Evolutionary conservation across 164 flowering plant species (phyloP), one percentile per base, ranked within the genome.

Genomic region (Vitis rupestris): DNA sequence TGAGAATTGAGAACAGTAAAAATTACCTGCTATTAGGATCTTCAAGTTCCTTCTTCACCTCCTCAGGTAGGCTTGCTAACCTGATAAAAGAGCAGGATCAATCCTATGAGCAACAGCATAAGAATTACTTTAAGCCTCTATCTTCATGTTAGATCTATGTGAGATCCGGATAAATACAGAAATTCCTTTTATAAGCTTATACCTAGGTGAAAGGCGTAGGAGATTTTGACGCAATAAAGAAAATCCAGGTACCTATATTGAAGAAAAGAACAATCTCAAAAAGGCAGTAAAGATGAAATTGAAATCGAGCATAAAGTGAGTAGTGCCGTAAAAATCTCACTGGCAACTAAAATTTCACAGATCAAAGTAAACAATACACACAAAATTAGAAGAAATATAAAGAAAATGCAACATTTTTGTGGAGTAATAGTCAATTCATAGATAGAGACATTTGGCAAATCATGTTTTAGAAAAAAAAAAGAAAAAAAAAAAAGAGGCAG

Each of bases 21-120:
- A 11, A 13, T 60, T 80, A 90, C 98, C 99, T 86, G 79, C 94
- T 94, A 56, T 76, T 58, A 68, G 94, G 94, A 82, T 94, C 97
- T 81, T 94, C 97, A 65, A 94, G 90, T 66, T 84, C 81, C 76
- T 74, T 79, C 81, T 91, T 92, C 73, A 80, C 89, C 70, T 90
- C 88, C 58, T 88, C 90, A 14, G 99, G 91, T 55, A 89, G 83
- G 54, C 67, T 75, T 53, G 93, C 97, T 76, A 94, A 86, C 80
- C 97, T 94, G 65, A 55, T 57, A 62, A 27, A 68, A 68, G 52
- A 66, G 16, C 72, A 72, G 29, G 58, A 74, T 12, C 27, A 53
- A 57, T 2, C 57, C 13, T 23, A 23, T 23, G 1, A 23, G 56
- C 23, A 27, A 51, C 23, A 57, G 5, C 4, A 17, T 10, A 1